Evolutionary conservation across 2,329 filamentous ascomycete species (phyloP).

Genomic region (Furcasterigmium furcatum): DNA sequence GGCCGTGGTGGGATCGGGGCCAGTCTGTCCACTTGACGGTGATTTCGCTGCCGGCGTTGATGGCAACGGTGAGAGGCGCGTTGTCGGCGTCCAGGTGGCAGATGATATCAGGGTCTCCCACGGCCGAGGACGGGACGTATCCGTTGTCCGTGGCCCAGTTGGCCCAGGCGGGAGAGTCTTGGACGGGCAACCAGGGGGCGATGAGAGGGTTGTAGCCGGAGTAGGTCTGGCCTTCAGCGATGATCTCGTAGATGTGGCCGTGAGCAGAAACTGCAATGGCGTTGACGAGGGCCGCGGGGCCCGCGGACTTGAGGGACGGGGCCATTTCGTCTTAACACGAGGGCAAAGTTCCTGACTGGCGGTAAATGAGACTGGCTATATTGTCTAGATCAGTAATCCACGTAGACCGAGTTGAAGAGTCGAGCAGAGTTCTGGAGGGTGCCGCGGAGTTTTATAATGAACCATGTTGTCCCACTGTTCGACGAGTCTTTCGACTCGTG

Average conservation of each 20-base stretch:
- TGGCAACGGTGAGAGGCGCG: constrained; percentile 29
- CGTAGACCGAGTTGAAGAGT: too few species aligned
- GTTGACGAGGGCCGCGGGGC: constrained; percentile 7
- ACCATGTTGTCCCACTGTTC: too few species aligned
- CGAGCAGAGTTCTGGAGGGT: too few species aligned
- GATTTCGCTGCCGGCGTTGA: constrained; percentile 35
- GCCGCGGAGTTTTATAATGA: too few species aligned
- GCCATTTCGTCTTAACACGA: too few species aligned
- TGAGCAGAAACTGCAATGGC: constrained; percentile 9
- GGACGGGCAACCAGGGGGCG: constrained; percentile 6
- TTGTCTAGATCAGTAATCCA: too few species aligned
- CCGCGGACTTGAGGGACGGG: too few species aligned
- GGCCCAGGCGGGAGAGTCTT: constrained; percentile 31
- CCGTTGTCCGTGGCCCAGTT: constrained; percentile 43
- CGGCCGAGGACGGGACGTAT: constrained; percentile 40
- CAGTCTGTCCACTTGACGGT: constrained; percentile 36
- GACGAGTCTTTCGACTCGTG: too few species aligned
- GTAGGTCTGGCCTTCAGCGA: constrained; percentile 11
- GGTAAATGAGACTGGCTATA: too few species aligned
- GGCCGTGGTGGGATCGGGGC: constrained; percentile 42
- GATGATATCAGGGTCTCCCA: constrained; percentile 36
- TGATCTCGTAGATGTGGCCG: constrained; percentile 8
- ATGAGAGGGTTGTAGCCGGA: constrained; percentile 14
- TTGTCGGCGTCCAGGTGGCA: constrained; percentile 39
- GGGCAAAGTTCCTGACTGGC: too few species aligned